Percentiles rank a stretch among this genome's conserved stretches.
Conservation (phyloP, 495 filamentous ascomycete genomes). For the Penicillium diatomitis region DNA sequence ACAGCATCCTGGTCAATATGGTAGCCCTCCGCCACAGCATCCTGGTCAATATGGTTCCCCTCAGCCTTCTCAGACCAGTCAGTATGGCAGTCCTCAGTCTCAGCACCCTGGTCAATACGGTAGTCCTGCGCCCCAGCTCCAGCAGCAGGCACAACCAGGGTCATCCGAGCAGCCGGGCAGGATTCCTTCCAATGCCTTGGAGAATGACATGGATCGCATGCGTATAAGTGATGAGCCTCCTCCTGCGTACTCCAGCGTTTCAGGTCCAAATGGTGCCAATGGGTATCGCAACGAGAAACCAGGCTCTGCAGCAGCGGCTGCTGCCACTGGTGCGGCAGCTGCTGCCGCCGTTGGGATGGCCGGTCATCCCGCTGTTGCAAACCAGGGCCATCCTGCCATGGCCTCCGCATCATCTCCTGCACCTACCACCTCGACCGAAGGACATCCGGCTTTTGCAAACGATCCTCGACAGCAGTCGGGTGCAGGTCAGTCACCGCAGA, state of each 20-base stretch:
- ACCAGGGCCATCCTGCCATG: slow-evolving; percentile 25
- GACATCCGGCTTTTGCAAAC: slow-evolving; percentile 84
- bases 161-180: slow-evolving; percentile 14
- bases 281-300: slow-evolving; percentile 76
- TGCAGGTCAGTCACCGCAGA: slow-evolving; percentile 31
- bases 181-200: slow-evolving; percentile 52
- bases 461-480: slow-evolving; percentile 48
- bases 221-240: slow-evolving; percentile 76
- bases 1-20: slow-evolving; percentile 22
- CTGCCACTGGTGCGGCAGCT: slow-evolving; percentile 11
- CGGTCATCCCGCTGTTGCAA: slow-evolving; percentile 17
- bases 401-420: slow-evolving; percentile 11
- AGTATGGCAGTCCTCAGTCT: slow-evolving; percentile 14
- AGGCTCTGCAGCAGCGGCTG: slow-evolving; percentile 24
- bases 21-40: slow-evolving; percentile 16
- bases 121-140: slow-evolving; percentile 15
- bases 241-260: slow-evolving; percentile 82
- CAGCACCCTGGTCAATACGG: slow-evolving; percentile 23
- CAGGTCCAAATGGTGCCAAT: slow-evolving; percentile 41
- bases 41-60: slow-evolving; percentile 14
- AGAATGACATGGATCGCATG: slow-evolving; percentile 83
- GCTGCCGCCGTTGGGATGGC: slow-evolving; percentile 13
- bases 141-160: slow-evolving; percentile 11
- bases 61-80: slow-evolving; percentile 3
- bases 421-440: slow-evolving; percentile 41